Percentiles rank a stretch among this genome's conserved stretches.
phyloP scores from a whole-genome alignment of 768 basidiomycete genomes.

The Amanita pseudoporphyria region DNA sequence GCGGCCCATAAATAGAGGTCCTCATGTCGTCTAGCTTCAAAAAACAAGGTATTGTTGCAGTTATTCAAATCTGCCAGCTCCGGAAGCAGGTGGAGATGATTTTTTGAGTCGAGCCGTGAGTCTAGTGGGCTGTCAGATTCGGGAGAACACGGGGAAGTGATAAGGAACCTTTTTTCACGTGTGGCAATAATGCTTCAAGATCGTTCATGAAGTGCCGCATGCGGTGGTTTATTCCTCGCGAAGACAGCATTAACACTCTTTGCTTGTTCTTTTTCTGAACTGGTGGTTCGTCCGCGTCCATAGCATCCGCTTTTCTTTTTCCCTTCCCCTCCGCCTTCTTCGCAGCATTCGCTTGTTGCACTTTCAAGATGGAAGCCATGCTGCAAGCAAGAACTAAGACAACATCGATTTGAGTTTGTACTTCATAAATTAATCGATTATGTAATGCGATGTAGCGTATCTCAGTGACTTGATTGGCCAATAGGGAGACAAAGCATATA shows the following conservation, averaged over 20 bases:
- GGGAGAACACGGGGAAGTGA: neutral
- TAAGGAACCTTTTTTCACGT: constrained; percentile 86
- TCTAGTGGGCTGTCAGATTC: constrained; percentile 37
- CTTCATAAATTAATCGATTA: constrained; percentile 1
- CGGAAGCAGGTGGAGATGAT: constrained; percentile 83
- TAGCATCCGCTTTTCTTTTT: constrained; percentile 54
- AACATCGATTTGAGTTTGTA: neutral
- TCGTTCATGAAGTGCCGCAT: constrained; percentile 98
- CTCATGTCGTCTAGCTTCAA: constrained; percentile 92
- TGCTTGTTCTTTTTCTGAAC: constrained; percentile 83
- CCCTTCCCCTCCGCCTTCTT: constrained; percentile 43
- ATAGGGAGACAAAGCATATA: constrained; percentile 7
- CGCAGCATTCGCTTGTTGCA: constrained; percentile 50
- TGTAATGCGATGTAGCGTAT: neutral
- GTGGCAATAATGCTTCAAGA: constrained; percentile 80
- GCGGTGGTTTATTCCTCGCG: constrained; percentile 88
- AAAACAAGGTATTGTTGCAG: constrained; percentile 96
- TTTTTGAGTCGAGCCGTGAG: constrained; percentile 95
- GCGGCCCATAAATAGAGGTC: constrained; percentile 95
- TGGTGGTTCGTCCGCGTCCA: constrained; percentile 38
- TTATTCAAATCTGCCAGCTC: constrained; percentile 96
- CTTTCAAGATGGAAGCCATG: constrained; percentile 62
- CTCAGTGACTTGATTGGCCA: neutral
- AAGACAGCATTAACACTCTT: constrained; percentile 85
- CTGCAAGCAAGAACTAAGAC: neutral